Evolutionary conservation across 2,329 filamentous ascomycete genomes (phyloP), one percentile per base, ranked within the genome.

Genomic region (Botrytis medusae): DNA sequence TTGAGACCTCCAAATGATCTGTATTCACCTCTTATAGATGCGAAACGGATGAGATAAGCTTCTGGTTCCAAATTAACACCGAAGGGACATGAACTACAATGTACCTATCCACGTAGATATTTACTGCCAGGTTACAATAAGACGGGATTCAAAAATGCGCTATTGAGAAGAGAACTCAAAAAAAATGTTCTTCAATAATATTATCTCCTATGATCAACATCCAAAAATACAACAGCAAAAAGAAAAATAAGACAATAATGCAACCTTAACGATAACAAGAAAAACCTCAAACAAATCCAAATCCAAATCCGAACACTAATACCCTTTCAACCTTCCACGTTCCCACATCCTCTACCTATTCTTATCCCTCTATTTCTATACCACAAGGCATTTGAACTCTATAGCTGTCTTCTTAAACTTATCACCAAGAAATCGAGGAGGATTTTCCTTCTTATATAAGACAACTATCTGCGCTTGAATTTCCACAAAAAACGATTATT

Each of bases 401-500:
- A 9, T 8, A 37, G 9, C 37, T 37, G 7, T 37, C 37, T 37
- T 8, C 37, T 8, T 37, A 37, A 37, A 37, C 37, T 37, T 7
- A 37, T 14, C 48, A 51, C 2, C 22, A 51, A 14, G 22, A 51
- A 51, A 12, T 0, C 48, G 5, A n/a, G 4, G 14, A 48, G 4
- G 2, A 2, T 51, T 6, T 10, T 51, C 22, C 22, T 51, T 22
- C 4, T 6, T 51, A 14, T 6, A n/a, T 6, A n/a, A n/a, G 48
- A 51, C 25, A 2, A 7, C 4, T 22, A 51, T 51, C 48, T n/a
- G 5, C 4, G 4, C 48, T 14, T n/a, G 4, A 51, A 0, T n/a
- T 12, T 51, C 22, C 4, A 51, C 0, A 5, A n/a, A n/a, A n/a
- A n/a, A 25, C 3, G 0, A 51, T 22, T 6, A 25, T 25, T 7